Evolutionary conservation across 2,329 filamentous ascomycete genomes (phyloP), one percentile per base, ranked within the genome.

Genomic region (Trichoderma aggressivum): DNA sequence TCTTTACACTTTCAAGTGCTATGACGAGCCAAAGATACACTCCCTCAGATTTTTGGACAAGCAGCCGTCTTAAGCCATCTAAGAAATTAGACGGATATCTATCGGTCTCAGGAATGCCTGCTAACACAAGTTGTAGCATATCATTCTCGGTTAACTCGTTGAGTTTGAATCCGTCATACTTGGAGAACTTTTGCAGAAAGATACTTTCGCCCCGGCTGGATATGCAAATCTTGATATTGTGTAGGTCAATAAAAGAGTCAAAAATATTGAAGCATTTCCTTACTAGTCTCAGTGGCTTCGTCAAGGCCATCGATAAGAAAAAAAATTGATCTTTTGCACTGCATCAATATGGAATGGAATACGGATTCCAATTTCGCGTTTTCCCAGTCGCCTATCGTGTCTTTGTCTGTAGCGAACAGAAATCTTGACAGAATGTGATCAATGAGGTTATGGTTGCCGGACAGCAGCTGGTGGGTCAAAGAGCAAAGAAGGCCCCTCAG

Each of bases 21-120:
- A 63, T 0, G 11, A 63, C 7, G 3, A 63, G 60, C 60, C 60
- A 63, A 16, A 63, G 60, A 32, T 30, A 63, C 0, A 63, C 36
- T 3, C 60, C 60, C 3, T 63, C 39, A 5, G 60, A 39, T 7
- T 63, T 63, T 0, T 24, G 6, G 3, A 63, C 60, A 1, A 63
- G 39, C 2, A 21, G 0, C 1, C 1, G 0, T 32, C 43, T 43
- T 7, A 63, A 18, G 0, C 32, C 1, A 18, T 7, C 0, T 12
- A 63, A 1, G 2, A 50, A 63, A 5, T 50, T 8, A 1, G 26
- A 11, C 18, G 36, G 18, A 16, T 47, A 24, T 2, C 18, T 47
- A 0, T 11, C 8, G 7, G 5, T 43, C 3, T 10, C 36, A 2
- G 10, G 39, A 8, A 24, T 32, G 12, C 1, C 28, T 50, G 11